A percentile compares a stretch with the other conserved stretches of the same genome.
These are phyloP conservation scores for Balamuthia mandrillaris DNA, from an alignment of 208 protist genomes.

Conservation along the genomic window DNA sequence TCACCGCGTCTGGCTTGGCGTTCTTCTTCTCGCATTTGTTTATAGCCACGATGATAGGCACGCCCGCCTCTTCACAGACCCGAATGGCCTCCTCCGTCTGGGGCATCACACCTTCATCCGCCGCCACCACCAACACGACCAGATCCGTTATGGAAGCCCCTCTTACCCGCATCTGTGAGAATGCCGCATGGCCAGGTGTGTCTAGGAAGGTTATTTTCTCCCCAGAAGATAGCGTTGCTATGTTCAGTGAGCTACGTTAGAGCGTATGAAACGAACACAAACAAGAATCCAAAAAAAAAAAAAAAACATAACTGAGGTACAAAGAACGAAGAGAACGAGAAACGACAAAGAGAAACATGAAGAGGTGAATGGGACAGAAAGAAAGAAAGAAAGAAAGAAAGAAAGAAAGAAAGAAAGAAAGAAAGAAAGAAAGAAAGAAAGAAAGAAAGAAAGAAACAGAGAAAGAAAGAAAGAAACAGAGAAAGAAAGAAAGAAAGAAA, in stretches of 20 bases:
- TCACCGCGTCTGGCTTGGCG: conserved; percentile 72
- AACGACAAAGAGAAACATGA: too few species aligned
- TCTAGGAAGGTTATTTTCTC: conserved; percentile 92
- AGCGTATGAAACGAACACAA: too few species aligned
- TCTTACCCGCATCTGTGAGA: conserved; percentile 88
- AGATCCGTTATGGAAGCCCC: conserved; percentile 91
- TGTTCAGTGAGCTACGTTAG: too few species aligned
- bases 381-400: background rate
- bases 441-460: too few species aligned
- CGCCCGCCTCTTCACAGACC: conserved; percentile 24
- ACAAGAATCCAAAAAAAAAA: too few species aligned
- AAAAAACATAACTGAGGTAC: too few species aligned
- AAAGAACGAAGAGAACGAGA: too few species aligned
- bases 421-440: background rate
- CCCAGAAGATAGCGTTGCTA: background rate
- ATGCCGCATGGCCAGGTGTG: conserved; percentile 95
- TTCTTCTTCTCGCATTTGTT: conserved; percentile 92
- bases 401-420: background rate
- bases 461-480: too few species aligned
- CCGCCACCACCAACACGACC: conserved; percentile 91
- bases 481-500: too few species aligned
- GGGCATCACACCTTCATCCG: conserved; percentile 89
- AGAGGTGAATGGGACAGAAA: background rate
- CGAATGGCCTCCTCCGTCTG: conserved; percentile 80
- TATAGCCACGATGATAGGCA: conserved; percentile 90